Base-by-base conservation (phyloP, 306 rosid species). In the Prunus fruticosa region DNA sequence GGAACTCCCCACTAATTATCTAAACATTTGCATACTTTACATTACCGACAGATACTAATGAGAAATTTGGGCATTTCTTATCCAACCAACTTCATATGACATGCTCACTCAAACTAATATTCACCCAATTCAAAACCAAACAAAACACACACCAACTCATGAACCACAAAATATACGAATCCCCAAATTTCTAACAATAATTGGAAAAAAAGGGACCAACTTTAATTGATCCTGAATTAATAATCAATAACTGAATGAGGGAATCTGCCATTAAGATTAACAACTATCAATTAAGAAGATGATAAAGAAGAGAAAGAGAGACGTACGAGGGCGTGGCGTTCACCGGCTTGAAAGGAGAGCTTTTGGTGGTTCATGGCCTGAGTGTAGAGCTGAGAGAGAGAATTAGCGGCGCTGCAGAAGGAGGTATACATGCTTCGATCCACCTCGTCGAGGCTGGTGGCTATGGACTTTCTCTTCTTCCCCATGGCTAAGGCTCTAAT, bases 331-430 rank as follows among this genome's bases (percentile, higher is more conserved):
- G 89, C 93, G 83, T 91, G 93, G 11, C 98, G 97, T 86, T 94
- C 98, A 43, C 98, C 98, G 76, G 97, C 93, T 80, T 92, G 98
- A 80, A 94, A 94, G 67, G 98, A 92, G 76, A 92, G 89, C 58
- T 89, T 87, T 58, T 94, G 97, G 45, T 94, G 94, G 78, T 88
- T 92, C 94, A 92, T 90, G 65, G 95, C 89, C 81, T 94, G 96
- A 57, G 97, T 81, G 76, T 94, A 94, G 60, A 94, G 93, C 75
- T 92, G 98, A 16, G 98, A 94, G 68, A 94, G 96, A 54, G 98
- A 94, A 67, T 94, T 94, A 1, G 98, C 98, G 64, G 97, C 96
- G 90, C 88, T 89, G 89, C 96, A 90, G 87, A 94, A 94, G 14
- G 95, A 86, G 67, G 98, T 78, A 84, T 94, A 94, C 91, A 90